A percentile compares a stretch with the other conserved stretches of the same genome.
Conservation (phyloP, 2,329 filamentous ascomycete genomes). For the Aspergillus carbonarius region DNA sequence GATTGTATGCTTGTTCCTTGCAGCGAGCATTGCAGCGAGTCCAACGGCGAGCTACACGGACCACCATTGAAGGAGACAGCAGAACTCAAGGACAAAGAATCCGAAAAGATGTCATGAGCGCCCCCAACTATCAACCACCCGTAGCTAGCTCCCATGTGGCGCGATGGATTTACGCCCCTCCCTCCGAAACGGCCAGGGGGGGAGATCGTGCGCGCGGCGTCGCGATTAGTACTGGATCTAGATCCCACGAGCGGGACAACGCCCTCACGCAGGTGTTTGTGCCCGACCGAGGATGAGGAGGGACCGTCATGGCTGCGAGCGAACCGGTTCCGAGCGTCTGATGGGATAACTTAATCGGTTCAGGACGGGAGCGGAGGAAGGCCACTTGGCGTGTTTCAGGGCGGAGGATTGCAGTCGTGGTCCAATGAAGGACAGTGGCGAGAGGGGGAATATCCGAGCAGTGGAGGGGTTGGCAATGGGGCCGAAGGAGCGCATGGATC, state of each 20-base stretch:
- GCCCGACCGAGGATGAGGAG: not conserved
- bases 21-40: not conserved
- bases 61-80: not conserved
- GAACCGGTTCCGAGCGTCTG: not conserved
- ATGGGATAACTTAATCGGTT: not conserved
- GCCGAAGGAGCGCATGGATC: not conserved
- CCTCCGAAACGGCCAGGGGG: not conserved
- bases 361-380: not conserved
- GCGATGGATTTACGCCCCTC: not conserved
- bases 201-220: not conserved
- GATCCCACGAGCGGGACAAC: not conserved
- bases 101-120: not conserved
- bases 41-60: not conserved
- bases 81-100: not conserved
- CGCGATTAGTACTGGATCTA: not conserved
- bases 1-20: not conserved
- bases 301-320: not conserved
- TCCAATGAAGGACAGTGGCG: not conserved
- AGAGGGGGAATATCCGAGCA: not conserved
- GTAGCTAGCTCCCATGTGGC: not conserved
- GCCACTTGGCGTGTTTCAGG: constrained; percentile 1
- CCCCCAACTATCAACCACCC: not conserved
- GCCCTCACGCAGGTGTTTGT: not conserved
- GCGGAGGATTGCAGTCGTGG: not conserved
- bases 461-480: not conserved